A percentile compares a stretch with the other conserved stretches of the same genome.
Evolutionary conservation across 1,284 basidiomycete genomes (phyloP).

Genomic region (Fomitiporia mediterranea): DNA sequence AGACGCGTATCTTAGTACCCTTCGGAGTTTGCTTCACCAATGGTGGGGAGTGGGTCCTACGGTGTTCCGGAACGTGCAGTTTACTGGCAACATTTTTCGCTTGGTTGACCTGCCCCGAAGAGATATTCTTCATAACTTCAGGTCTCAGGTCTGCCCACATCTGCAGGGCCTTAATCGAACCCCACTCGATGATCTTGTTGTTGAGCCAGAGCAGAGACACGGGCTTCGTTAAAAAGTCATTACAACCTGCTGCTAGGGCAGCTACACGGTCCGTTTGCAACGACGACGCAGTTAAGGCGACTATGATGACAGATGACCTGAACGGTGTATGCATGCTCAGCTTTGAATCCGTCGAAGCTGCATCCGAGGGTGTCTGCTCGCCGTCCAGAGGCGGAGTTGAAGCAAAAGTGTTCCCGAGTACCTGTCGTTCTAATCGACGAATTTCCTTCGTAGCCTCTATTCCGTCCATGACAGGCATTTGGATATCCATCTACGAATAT

Average conservation of each 20-base stretch:
- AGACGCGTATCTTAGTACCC: no score
- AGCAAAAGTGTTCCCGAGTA: slow-evolving; percentile 69
- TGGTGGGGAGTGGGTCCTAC: slow-evolving; percentile 21
- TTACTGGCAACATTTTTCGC: slow-evolving; percentile 63
- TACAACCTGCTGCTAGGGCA: slow-evolving; percentile 96
- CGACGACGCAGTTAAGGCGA: slow-evolving; percentile 94
- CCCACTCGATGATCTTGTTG: slow-evolving; percentile 99
- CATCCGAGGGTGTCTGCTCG: slow-evolving; percentile 49
- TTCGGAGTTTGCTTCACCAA: background rate
- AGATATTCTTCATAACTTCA: slow-evolving; percentile 49
- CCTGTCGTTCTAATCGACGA: slow-evolving; percentile 72
- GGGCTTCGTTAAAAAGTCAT: slow-evolving; percentile 98
- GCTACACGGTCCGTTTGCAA: slow-evolving; percentile 91
- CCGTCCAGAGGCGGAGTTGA: slow-evolving; percentile 59
- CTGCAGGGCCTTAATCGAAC: slow-evolving; percentile 80
- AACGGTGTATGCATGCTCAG: slow-evolving; percentile 54
- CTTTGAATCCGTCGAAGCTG: slow-evolving; percentile 40
- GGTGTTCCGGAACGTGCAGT: slow-evolving; percentile 59
- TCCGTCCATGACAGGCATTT: slow-evolving; percentile 98
- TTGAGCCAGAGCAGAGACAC: slow-evolving; percentile 95
- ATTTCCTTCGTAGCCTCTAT: slow-evolving; percentile 98
- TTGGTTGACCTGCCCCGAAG: slow-evolving; percentile 56
- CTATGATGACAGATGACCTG: slow-evolving; percentile 95
- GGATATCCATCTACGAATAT: slow-evolving; percentile 90
- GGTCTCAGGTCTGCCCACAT: slow-evolving; percentile 81